phyloP scores from a whole-genome alignment of 2,329 filamentous ascomycete genomes.

The Venturia pyrina region DNA sequence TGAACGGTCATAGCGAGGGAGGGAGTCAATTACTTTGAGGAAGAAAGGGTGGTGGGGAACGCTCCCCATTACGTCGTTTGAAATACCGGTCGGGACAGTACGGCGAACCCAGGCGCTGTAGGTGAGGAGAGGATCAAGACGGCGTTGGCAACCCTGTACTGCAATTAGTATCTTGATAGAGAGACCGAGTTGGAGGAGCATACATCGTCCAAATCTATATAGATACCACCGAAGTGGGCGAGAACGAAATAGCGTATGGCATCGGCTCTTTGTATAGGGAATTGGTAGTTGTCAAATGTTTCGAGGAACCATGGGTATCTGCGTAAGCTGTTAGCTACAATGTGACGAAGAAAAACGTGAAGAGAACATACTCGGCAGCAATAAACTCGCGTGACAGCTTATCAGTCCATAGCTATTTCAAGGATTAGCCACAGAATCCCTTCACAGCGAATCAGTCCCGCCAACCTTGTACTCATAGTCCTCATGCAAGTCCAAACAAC shows the following conservation, averaged over 20 bases:
- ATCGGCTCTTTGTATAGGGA: slow-evolving; percentile 69
- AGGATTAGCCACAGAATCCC: slow-evolving; percentile 19
- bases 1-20: slow-evolving; percentile 57
- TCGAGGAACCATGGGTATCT: slow-evolving; percentile 66
- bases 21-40: slow-evolving; percentile 54
- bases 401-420: slow-evolving; percentile 62
- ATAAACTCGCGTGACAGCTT: slow-evolving; percentile 61
- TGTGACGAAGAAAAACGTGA: too few species aligned
- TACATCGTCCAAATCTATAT: slow-evolving; percentile 68
- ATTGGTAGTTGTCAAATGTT: slow-evolving; percentile 64
- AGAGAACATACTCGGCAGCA: slow-evolving; percentile 40
- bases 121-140: slow-evolving; percentile 55
- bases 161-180: not conserved
- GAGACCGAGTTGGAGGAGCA: slow-evolving; percentile 18
- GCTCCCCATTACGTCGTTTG: slow-evolving; percentile 70
- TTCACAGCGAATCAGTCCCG: slow-evolving; percentile 11
- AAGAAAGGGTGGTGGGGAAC: slow-evolving; percentile 67
- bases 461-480: slow-evolving; percentile 64
- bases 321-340: slow-evolving; percentile 14
- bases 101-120: slow-evolving; percentile 63
- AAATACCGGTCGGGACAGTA: slow-evolving; percentile 67
- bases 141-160: slow-evolving; percentile 53
- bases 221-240: slow-evolving; percentile 67
- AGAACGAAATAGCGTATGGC: slow-evolving; percentile 72
- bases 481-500: slow-evolving; percentile 56